phyloP scores from a whole-genome alignment of 495 filamentous ascomycete genomes.

The Xylaria telfairii region DNA sequence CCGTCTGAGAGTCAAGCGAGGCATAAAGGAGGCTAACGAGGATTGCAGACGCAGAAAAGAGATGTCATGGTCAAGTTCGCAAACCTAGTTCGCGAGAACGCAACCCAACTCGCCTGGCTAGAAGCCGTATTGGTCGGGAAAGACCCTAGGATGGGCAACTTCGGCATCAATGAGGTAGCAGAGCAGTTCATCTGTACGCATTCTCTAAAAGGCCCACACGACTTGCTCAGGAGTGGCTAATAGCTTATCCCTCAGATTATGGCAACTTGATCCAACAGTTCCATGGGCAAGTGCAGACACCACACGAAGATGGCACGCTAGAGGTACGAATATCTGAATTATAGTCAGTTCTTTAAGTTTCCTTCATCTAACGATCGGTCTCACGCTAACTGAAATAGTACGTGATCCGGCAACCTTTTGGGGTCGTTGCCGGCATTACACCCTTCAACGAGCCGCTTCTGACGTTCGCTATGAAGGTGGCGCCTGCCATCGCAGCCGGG shows the following conservation, averaged over 20 bases:
- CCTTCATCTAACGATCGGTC: too few species aligned
- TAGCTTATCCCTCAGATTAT: slow-evolving; percentile 23
- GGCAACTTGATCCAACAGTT: slow-evolving; percentile 20
- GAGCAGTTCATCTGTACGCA: slow-evolving; percentile 59
- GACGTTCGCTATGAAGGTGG: slow-evolving; percentile 58
- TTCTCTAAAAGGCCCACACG: slow-evolving; percentile 40
- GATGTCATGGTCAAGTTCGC: slow-evolving; percentile 60
- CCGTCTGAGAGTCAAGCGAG: too few species aligned
- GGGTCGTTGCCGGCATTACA: slow-evolving; percentile 39
- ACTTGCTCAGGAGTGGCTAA: slow-evolving; percentile 31
- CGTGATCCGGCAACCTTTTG: slow-evolving; percentile 42
- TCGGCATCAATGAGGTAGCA: slow-evolving; percentile 9
- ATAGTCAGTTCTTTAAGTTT: too few species aligned
- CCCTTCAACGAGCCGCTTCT: slow-evolving; percentile 53
- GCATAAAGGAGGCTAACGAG: not conserved
- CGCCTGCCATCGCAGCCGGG: slow-evolving; percentile 57
- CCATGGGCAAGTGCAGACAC: slow-evolving; percentile 27
- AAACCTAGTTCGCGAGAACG: slow-evolving; percentile 51
- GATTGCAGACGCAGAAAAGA: slow-evolving; percentile 48
- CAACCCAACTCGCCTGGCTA: slow-evolving; percentile 58
- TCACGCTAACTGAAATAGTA: slow-evolving; percentile 26
- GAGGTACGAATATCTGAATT: slow-evolving; percentile 22
- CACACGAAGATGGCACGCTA: slow-evolving; percentile 28
- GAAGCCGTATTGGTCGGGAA: slow-evolving; percentile 38
- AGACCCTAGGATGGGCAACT: slow-evolving; percentile 12